Conservation (phyloP, 768 basidiomycete species). For the Exidia glandulosa region DNA sequence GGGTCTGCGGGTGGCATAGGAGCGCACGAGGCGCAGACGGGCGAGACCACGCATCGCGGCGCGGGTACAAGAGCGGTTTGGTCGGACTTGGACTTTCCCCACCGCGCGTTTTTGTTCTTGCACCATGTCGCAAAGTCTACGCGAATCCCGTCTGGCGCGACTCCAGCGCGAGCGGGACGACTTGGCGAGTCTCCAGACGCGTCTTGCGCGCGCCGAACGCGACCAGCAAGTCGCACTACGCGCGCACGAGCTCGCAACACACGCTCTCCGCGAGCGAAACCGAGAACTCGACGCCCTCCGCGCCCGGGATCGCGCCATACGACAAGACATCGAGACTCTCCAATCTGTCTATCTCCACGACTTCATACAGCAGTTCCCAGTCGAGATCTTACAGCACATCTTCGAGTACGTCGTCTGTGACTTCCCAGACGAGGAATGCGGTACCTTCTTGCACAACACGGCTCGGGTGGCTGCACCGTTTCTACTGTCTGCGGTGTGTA, state of each 20-base stretch:
- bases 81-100: too few species aligned
- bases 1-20: slow-evolving; percentile 19
- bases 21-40: not conserved
- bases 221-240: too few species aligned
- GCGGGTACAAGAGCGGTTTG: too few species aligned
- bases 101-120: too few species aligned
- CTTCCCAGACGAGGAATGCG: not conserved
- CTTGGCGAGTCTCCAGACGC: too few species aligned
- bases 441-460: too few species aligned
- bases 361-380: not conserved
- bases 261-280: too few species aligned
- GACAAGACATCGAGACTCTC: not conserved
- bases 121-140: too few species aligned
- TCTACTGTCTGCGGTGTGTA: not conserved
- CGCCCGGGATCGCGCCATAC: not conserved
- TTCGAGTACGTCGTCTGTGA: not conserved
- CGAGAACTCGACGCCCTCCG: not conserved
- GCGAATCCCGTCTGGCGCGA: too few species aligned
- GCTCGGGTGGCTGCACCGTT: not conserved
- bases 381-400: not conserved
- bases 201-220: too few species aligned
- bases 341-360: not conserved
- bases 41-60: not conserved
- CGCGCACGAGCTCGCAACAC: too few species aligned
- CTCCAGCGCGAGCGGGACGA: too few species aligned